A percentile compares a stretch with the other conserved stretches of the same genome.
Evolutionary conservation across 176 grass and related monocot species (phyloP).

Genomic region (Cenchrus purpureus): DNA sequence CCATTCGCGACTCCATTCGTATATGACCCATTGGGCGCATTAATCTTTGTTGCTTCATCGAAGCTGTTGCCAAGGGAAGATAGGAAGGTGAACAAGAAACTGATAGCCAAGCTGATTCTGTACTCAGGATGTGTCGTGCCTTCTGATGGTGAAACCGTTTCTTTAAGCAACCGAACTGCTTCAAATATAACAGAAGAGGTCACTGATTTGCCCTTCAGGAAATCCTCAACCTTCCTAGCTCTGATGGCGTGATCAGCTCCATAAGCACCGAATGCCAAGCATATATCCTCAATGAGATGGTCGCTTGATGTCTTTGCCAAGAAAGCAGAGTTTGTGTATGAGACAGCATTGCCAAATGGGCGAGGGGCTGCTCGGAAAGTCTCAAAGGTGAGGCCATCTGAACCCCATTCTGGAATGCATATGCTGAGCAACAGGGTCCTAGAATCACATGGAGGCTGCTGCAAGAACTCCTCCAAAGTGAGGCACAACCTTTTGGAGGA

Average conservation of each 20-base stretch:
- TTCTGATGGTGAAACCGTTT: constrained; percentile 57
- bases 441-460: constrained; percentile 64
- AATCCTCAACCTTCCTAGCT: constrained; percentile 71
- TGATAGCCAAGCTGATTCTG: constrained; percentile 68
- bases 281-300: constrained; percentile 56
- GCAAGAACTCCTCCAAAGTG: constrained; percentile 77
- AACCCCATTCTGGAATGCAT: constrained; percentile 61
- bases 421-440: constrained; percentile 68
- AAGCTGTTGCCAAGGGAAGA: constrained; percentile 53
- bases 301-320: constrained; percentile 54
- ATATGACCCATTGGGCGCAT: constrained; percentile 1
- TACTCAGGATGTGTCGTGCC: constrained; percentile 67
- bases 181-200: constrained; percentile 58
- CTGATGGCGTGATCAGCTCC: constrained; percentile 67
- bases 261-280: constrained; percentile 75
- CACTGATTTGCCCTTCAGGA: constrained; percentile 66
- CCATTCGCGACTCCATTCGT: constrained; percentile 31
- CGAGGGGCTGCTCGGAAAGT: constrained; percentile 75
- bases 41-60: constrained; percentile 24
- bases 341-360: constrained; percentile 85
- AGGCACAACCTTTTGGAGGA: constrained; percentile 52
- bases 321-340: constrained; percentile 85
- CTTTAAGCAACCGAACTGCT: constrained; percentile 62
- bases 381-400: constrained; percentile 63
- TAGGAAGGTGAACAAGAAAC: constrained; percentile 81